A percentile compares a stretch with the other conserved stretches of the same genome.
Evolutionary conservation across 352 stramenopile species (phyloP).

Genomic region (Pythium graminicola): DNA sequence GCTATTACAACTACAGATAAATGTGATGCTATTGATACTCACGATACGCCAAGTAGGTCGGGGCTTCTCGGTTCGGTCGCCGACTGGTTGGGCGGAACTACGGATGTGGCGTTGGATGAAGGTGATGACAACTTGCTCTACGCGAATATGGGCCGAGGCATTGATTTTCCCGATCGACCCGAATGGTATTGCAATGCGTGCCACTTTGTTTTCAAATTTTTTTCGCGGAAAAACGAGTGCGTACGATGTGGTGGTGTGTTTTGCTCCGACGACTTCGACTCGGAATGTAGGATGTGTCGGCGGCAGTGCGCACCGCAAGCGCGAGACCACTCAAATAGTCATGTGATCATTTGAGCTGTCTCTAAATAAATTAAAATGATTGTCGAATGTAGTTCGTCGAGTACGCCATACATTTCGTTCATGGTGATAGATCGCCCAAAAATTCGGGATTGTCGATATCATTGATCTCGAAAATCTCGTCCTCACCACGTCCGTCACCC

Average conservation of each 20-base stretch:
- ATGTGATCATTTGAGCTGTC: not conserved
- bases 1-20: slow-evolving; percentile 12
- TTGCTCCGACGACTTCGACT: slow-evolving; percentile 44
- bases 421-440: slow-evolving; percentile 2
- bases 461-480: slow-evolving; percentile 21
- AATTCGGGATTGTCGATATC: slow-evolving; percentile 14
- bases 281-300: not conserved
- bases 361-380: slow-evolving; percentile 18
- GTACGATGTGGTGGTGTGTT: slow-evolving; percentile 44
- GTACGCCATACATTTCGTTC: not conserved
- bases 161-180: slow-evolving; percentile 48
- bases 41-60: slow-evolving; percentile 6
- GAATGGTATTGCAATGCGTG: slow-evolving; percentile 72
- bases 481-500: slow-evolving; percentile 3
- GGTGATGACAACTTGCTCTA: not conserved
- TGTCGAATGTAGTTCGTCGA: not conserved
- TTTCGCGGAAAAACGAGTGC: slow-evolving; percentile 47
- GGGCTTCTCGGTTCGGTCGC: slow-evolving; percentile 11
- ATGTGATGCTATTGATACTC: slow-evolving; percentile 4
- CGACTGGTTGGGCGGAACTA: slow-evolving; percentile 8
- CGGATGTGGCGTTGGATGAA: not conserved
- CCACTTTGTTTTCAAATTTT: slow-evolving; percentile 62
- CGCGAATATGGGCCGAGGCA: not conserved
- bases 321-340: not conserved
- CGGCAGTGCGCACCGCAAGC: not conserved